Base-by-base conservation (phyloP, 2,329 filamentous ascomycete genomes). In the Aspergillus brasiliensis region DNA sequence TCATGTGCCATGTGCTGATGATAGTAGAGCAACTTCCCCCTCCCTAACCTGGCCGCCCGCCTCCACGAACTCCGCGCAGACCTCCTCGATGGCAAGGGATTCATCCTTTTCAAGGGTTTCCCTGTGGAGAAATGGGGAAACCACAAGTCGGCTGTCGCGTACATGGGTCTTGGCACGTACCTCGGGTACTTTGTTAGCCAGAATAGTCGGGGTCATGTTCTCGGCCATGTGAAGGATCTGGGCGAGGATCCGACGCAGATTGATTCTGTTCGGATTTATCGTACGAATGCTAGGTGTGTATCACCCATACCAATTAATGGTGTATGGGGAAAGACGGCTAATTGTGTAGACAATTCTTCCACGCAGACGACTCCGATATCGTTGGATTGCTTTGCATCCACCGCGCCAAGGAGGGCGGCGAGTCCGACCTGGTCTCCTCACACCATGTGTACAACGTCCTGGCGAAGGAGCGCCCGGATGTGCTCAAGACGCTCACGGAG, bases 221-320 rank as follows among this genome's bases (percentile, higher is more conserved):
- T 96, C 1, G 92, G 92, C 7, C 92, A 96, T 74, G 92, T 96
- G 68, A 94, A 96, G 78, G 92, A 96, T 76, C 84, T 95, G 3
- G 91, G 91, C 48, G 92, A 93, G 66, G 91, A 96, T 73, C 83
- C 89, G 25, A 86, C 83, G 4, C 88, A 92, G 78, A 96, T 92
- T 69, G 90, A 96, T 79, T 89, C 88, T 68, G 91, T 96, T 62
- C 88, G 92, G 68, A 96, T 96, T 77, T 96, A 96, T 80, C 86
- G 92, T 64, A 97, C 92, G 2, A 91, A 92, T 64, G 92, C 91
- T 54, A 82, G 87, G 73, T 82, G 73, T 56, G 71, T 64, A 37
- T 19, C 37, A 4, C 11, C n/a, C n/a, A n/a, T n/a, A n/a, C n/a
- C n/a, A n/a, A n/a, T n/a, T n/a, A n/a, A n/a, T n/a, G n/a, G n/a